Evolutionary conservation across 164 flowering plant species (phyloP).

Genomic region (Houttuynia cordata): DNA sequence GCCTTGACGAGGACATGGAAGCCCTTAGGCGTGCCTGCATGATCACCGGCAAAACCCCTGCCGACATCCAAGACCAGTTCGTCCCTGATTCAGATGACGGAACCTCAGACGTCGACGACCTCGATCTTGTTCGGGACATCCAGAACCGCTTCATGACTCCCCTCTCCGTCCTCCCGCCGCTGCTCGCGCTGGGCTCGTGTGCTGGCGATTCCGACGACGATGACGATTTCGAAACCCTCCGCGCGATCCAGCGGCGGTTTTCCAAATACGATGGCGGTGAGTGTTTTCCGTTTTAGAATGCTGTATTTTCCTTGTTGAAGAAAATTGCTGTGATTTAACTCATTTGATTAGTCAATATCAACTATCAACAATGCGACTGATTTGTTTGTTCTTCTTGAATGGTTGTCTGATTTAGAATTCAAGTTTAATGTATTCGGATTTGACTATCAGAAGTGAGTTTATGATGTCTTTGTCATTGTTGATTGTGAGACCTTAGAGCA

Average conservation of each 20-base stretch:
- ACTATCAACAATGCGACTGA: too few species aligned
- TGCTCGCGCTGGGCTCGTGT: slow-evolving; percentile 13
- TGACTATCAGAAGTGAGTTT: too few species aligned
- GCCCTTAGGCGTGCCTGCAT: slow-evolving; percentile 32
- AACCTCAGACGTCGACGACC: slow-evolving; percentile 29
- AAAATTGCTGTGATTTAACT: too few species aligned
- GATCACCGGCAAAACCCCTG: slow-evolving; percentile 20
- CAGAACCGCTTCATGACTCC: slow-evolving; percentile 25
- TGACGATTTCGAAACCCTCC: slow-evolving; percentile 62
- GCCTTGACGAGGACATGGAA: slow-evolving; percentile 32
- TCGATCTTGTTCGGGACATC: slow-evolving; percentile 35
- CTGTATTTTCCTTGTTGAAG: too few species aligned
- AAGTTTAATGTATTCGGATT: too few species aligned
- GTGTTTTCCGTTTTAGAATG: too few species aligned
- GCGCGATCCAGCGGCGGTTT: slow-evolving; percentile 56
- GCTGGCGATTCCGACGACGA: slow-evolving; percentile 17
- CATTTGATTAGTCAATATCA: too few species aligned
- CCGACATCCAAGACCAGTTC: slow-evolving; percentile 8
- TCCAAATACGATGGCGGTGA: slow-evolving; percentile 32
- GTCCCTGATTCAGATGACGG: slow-evolving; percentile 18
- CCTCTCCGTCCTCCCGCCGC: slow-evolving; percentile 11
- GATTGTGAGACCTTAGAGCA: too few species aligned
- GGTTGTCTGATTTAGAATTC: too few species aligned
- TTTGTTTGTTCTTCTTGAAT: too few species aligned
- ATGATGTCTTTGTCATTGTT: too few species aligned